Base-by-base conservation (phyloP, 2,329 filamentous ascomycete species). In the Exophiala lecanii-corni region DNA sequence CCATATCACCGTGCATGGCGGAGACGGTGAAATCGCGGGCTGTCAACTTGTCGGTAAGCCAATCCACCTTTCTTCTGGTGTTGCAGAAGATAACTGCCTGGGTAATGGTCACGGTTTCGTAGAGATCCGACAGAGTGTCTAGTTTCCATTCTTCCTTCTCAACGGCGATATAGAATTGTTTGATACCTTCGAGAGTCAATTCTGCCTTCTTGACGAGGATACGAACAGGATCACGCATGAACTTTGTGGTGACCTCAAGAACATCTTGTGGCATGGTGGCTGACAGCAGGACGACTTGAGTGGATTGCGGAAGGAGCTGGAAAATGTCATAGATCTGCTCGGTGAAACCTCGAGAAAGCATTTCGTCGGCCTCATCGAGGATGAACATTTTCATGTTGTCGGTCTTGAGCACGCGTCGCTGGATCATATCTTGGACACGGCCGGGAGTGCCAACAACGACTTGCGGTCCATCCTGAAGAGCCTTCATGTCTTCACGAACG, bases 251-350 rank as follows among this genome's bases (percentile, higher is more conserved):
- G 66, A 98, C 89, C 77, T 98, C 92, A 50, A 98, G 83, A 52
- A 98, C 92, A 66, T 98, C 92, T 78, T 96, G 89, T 63, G 92
- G 92, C 83, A 98, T 94, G 69, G 92, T 98, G 63, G 92, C 92
- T 48, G 92, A 97, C 43, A 98, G 82, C 46, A 98, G 86, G 58
- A 97, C 91, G 57, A 98, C 92, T 79, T 98, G 92, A 66, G 91
- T 98, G 53, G 88, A 89, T 74, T 95, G 92, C 45, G 92, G 92
- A 42, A 98, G 85, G 50, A 96, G 86, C 75, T 95, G 91, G 84
- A 96, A 98, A 74, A 98, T 94, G 72, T 98, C 92, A 80, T 98
- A 98, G 76, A 98, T 98, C 78, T 98, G 92, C 78, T 98, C 92
- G 62, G 89, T 95, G 82, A 98, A 98, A 79, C 92, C 92, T 65